These are phyloP conservation scores for Phytophthora pinifolia DNA, from an alignment of 352 stramenopile genomes.

Conservation along the genomic window DNA sequence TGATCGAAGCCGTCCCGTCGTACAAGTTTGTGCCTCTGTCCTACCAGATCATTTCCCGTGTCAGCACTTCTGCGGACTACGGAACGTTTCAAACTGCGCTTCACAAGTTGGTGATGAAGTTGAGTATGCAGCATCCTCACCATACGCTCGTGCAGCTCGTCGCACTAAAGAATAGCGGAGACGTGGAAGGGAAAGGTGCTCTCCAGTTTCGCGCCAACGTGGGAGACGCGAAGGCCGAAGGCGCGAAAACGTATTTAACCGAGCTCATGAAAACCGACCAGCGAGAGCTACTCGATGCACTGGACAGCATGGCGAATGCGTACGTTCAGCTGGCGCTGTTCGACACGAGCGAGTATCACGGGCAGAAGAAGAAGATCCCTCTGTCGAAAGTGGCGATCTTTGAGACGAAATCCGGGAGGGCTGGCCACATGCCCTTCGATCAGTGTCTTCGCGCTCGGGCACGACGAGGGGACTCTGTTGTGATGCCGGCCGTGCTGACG, in stretches of 20 bases:
- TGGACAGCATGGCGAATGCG: conserved; percentile 69
- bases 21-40: conserved; percentile 97
- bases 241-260: conserved; percentile 58
- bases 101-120: conserved; percentile 86
- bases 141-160: conserved; percentile 96
- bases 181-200: conserved; percentile 83
- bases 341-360: conserved; percentile 77
- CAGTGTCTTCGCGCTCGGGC: conserved; percentile 66
- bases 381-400: conserved; percentile 61
- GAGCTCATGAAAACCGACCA: conserved; percentile 57
- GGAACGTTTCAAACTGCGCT: conserved; percentile 86
- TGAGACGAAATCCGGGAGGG: conserved; percentile 26
- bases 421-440: conserved; percentile 49
- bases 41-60: conserved; percentile 97
- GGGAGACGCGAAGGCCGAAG: conserved; percentile 74
- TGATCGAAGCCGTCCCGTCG: conserved; percentile 87
- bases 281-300: conserved; percentile 65
- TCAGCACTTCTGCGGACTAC: conserved; percentile 57
- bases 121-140: conserved; percentile 96
- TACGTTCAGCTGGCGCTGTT: conserved; percentile 85
- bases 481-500: conserved; percentile 84
- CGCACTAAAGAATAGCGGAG: conserved; percentile 93
- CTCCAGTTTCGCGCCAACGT: conserved; percentile 79
- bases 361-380: conserved; percentile 69
- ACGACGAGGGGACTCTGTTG: conserved; percentile 40